phyloP scores from a whole-genome alignment of 2,329 filamentous ascomycete genomes.

The Metarhizium anisopliae region DNA sequence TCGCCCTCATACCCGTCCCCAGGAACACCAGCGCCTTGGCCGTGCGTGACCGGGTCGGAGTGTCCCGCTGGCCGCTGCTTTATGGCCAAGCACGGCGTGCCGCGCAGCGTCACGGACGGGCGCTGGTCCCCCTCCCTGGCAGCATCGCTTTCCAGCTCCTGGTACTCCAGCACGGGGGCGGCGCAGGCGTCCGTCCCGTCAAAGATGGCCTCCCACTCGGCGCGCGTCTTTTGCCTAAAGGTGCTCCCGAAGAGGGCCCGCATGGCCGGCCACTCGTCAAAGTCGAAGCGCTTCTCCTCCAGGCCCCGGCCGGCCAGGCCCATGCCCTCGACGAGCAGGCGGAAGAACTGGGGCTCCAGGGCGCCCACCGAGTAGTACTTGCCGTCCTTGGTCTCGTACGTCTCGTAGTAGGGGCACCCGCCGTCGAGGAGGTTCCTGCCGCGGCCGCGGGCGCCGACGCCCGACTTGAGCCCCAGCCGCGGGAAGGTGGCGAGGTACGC shows the following conservation, averaged over 20 bases:
- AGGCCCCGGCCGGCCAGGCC: slow-evolving; percentile 44
- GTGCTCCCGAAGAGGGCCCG: slow-evolving; percentile 46
- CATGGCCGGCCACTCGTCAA: slow-evolving; percentile 58
- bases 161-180: slow-evolving; percentile 73
- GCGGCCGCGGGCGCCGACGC: slow-evolving; percentile 52
- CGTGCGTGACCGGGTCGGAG: slow-evolving; percentile 31
- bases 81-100: slow-evolving; percentile 60
- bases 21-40: slow-evolving; percentile 56
- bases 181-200: slow-evolving; percentile 89
- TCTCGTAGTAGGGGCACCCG: slow-evolving; percentile 81
- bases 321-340: slow-evolving; percentile 56
- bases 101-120: slow-evolving; percentile 58
- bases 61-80: slow-evolving; percentile 29
- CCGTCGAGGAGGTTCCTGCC: slow-evolving; percentile 76
- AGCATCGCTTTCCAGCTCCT: slow-evolving; percentile 51
- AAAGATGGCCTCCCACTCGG: slow-evolving; percentile 79
- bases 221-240: slow-evolving; percentile 62
- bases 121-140: slow-evolving; percentile 59
- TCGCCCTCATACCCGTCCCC: slow-evolving; percentile 59
- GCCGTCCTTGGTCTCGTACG: slow-evolving; percentile 75
- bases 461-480: slow-evolving; percentile 54
- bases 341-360: slow-evolving; percentile 81
- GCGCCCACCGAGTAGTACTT: slow-evolving; percentile 83
- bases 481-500: slow-evolving; percentile 73
- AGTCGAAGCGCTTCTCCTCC: slow-evolving; percentile 48